These are phyloP conservation scores for Agaricus subrufescens DNA, from an alignment of 768 basidiomycete genomes.

Conservation along the genomic window DNA sequence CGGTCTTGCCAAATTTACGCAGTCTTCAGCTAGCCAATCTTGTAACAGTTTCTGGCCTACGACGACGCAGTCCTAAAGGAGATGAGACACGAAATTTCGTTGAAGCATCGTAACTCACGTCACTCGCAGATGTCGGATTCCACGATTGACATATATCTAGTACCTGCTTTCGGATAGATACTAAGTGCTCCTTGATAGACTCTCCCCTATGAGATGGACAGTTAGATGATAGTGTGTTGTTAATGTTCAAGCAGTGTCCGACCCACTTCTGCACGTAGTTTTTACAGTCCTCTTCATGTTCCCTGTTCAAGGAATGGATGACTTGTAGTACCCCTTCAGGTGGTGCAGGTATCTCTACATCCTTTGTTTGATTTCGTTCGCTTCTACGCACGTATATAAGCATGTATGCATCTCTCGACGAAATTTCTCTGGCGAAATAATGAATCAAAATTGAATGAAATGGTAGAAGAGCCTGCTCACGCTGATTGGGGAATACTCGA, in stretches of 20 bases:
- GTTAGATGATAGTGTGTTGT: not conserved
- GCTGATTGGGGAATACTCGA: not conserved
- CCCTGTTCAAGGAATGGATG: slow-evolving; percentile 50
- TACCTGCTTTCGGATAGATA: slow-evolving; percentile 46
- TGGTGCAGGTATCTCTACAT: slow-evolving; percentile 30
- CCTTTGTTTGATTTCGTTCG: slow-evolving; percentile 5
- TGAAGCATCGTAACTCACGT: slow-evolving; percentile 31
- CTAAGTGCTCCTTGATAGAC: slow-evolving; percentile 38
- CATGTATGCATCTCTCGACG: slow-evolving; percentile 93
- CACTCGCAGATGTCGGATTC: slow-evolving; percentile 41
- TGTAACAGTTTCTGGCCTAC: slow-evolving; percentile 58
- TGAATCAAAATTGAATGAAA: not conserved
- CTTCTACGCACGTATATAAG: slow-evolving; percentile 73
- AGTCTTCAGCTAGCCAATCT: slow-evolving; percentile 49
- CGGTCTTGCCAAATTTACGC: slow-evolving; percentile 21
- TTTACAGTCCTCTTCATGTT: slow-evolving; percentile 50
- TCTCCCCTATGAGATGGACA: slow-evolving; percentile 34
- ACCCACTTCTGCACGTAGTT: slow-evolving; percentile 41
- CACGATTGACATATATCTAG: slow-evolving; percentile 60
- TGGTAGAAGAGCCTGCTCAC: slow-evolving; percentile 1
- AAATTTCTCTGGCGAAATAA: slow-evolving; percentile 36
- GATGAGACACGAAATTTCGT: slow-evolving; percentile 8
- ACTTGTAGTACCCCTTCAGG: slow-evolving; percentile 51
- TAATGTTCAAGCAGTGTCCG: not conserved
- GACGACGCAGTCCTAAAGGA: slow-evolving; percentile 45